Evolutionary conservation across 2,329 filamentous ascomycete genomes (phyloP), one percentile per base, ranked within the genome.

Genomic region (Cladosporium austrohemisphaericum): DNA sequence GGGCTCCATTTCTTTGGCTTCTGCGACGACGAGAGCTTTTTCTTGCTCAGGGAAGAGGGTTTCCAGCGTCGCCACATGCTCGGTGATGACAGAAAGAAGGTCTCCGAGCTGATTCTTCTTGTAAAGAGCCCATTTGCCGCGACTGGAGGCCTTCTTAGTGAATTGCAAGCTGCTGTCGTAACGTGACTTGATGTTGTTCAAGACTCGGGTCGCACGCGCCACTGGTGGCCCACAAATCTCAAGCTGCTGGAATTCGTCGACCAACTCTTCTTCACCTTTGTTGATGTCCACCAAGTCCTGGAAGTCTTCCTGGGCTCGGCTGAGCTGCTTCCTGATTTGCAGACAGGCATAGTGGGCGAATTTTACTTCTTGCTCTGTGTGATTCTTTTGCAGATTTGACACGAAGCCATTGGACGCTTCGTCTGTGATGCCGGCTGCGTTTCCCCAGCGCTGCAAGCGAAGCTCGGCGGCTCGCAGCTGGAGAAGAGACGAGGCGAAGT

Each of bases 41-140:
- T 18, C 41, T 23, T 25, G 13, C 6, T 25, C 7, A 2, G 41
- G 41, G n/a, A 45, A 35, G 3, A 35, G 19, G 2, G 20, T 25
- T 10, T 45, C 41, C 29, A 45, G 41, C 13, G 4, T 7, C 0
- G 41, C 9, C 13, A 36, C 41, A n/a, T 33, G 41, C 4, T 25
- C 26, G 11, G 18, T 11, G 8, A 44, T 14, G 13, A 13, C 18
- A 6, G 19, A 18, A 18, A 44, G 10, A 10, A 44, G 26, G 18
- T 3, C 10, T 2, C 20, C 6, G 18, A 44, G 26, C 14, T 44
- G 28, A 5, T 10, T 23, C 16, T 33, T 33, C 14, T 44, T 31
- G 41, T 44, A 44, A 11, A 44, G 16, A 4, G 41, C 41, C 41
- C 41, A 44, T n/a, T 33, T 33, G 5, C 20, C 14, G 5, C 26